These are phyloP conservation scores for Epichloe aotearoae DNA, from an alignment of 2,329 filamentous ascomycete species.

Conservation along the genomic window DNA sequence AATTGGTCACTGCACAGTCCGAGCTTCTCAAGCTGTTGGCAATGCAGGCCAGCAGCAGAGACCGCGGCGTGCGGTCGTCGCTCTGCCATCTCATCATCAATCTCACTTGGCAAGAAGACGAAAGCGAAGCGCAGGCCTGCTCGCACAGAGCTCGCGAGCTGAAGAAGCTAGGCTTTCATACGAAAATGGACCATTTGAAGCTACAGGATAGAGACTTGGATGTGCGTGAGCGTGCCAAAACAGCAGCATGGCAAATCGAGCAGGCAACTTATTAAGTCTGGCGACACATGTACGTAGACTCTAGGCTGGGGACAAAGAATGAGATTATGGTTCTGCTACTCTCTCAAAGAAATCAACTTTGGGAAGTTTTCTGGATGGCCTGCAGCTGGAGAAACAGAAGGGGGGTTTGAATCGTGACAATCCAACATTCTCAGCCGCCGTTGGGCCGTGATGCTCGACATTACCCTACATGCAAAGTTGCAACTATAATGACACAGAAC, in stretches of 20 bases:
- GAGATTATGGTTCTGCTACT: background rate
- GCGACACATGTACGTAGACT: background rate
- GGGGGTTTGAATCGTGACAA: background rate
- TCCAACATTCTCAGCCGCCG: background rate
- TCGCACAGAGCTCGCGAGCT: constrained; percentile 55
- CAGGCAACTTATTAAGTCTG: constrained; percentile 17
- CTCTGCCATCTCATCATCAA: constrained; percentile 80
- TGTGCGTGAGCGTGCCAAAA: constrained; percentile 72
- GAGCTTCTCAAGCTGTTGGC: constrained; percentile 61
- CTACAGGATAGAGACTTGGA: constrained; percentile 63
- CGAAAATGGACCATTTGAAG: constrained; percentile 47
- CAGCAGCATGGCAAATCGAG: constrained; percentile 60
- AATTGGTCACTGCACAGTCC: constrained; percentile 63
- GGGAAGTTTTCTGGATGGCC: too few species aligned
- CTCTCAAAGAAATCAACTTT: too few species aligned
- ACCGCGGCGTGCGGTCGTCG: constrained; percentile 60
- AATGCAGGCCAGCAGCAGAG: constrained; percentile 59
- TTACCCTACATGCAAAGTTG: background rate
- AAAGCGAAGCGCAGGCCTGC: constrained; percentile 50
- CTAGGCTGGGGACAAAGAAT: background rate
- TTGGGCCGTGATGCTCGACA: background rate
- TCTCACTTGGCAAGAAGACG: constrained; percentile 70
- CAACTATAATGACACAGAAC: too few species aligned
- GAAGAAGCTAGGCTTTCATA: constrained; percentile 55
- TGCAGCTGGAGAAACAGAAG: too few species aligned